Evolutionary conservation across 129 eudicot genomes (phyloP).

Genomic region (Helianthus tuberosus): DNA sequence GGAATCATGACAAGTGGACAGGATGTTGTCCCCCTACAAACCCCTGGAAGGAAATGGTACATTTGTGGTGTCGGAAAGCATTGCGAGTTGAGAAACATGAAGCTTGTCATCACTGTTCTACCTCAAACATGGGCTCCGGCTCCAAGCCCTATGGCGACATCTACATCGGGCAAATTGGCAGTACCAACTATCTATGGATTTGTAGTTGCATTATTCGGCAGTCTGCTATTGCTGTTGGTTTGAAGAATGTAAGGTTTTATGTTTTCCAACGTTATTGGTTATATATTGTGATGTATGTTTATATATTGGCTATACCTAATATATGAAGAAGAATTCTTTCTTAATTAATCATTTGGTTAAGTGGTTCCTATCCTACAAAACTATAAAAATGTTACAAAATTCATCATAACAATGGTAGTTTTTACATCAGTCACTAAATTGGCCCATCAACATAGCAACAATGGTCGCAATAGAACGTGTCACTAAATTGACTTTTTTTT

Average conservation of each 20-base stretch:
- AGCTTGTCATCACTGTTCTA: conserved; percentile 38
- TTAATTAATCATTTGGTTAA: background rate
- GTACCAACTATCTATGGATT: conserved; percentile 15
- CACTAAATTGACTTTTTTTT: no score
- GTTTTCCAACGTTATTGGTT: background rate
- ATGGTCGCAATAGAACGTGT: no score
- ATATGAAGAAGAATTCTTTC: background rate
- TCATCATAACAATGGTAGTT: no score
- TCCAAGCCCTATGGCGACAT: conserved; percentile 25
- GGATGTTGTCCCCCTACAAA: conserved; percentile 38
- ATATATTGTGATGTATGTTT: conserved; percentile 1
- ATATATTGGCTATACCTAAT: background rate
- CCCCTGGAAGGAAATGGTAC: conserved; percentile 57
- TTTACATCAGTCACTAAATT: no score
- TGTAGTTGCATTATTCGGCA: background rate
- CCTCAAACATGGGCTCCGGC: conserved; percentile 31
- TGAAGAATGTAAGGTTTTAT: background rate
- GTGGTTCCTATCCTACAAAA: no score
- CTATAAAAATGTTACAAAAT: no score
- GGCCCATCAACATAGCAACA: no score
- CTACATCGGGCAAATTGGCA: background rate
- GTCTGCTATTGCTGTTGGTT: conserved; percentile 19
- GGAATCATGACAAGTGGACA: conserved; percentile 42
- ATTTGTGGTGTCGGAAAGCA: conserved; percentile 49
- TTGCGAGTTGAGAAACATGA: conserved; percentile 38